Evolutionary conservation across 306 rosid genomes (phyloP), one percentile per base, ranked within the genome.

Genomic region (Acacia melanoxylon): DNA sequence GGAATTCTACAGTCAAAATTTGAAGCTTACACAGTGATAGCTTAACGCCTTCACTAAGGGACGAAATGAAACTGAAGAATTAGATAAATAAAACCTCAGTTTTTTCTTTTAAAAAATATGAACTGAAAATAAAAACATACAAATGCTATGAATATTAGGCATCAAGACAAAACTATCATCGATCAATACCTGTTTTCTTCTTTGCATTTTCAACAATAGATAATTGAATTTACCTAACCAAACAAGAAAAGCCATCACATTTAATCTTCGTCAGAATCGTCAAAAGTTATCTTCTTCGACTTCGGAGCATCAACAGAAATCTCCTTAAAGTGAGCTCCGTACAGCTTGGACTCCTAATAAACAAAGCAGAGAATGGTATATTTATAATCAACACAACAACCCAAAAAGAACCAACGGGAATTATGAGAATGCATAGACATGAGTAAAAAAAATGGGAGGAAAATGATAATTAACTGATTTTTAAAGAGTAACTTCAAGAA

Each of bases 281-380:
- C 82, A 80, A 96, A 96, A 58, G 96, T 96, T 24, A 84, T 96
- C 75, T 93, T 96, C 76, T 87, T 84, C 13, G 97, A 85, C 89
- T 91, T 93, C 0, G 92, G 96, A 70, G 97, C 98, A 86, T 86
- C 90, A 9, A 58, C 91, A 41, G 97, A 12, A 78, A 96, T 96
- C 86, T 96, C 98, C 90, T 89, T 96, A 80, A 90, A 96, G 91
- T 93, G 99, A 14, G 97, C 89, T 78, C 99, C 98, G 73, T 93
- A 93, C 40, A 92, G 92, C 89, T 96, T 96, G 25, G 99, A 96
- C 85, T 96, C 98, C 99, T 92, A 83, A 24, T 69, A 27, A 46
- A 40, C 52, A 56, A 3, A 85, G 41, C n/a, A 75, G 16, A 79
- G 75, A 83, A 73, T 52, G 58, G 59, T 10, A 52, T 74, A 74